A percentile compares a stretch with the other conserved stretches of the same genome.
phyloP scores from a whole-genome alignment of 306 rosid genomes.

The Spatholobus suberectus region DNA sequence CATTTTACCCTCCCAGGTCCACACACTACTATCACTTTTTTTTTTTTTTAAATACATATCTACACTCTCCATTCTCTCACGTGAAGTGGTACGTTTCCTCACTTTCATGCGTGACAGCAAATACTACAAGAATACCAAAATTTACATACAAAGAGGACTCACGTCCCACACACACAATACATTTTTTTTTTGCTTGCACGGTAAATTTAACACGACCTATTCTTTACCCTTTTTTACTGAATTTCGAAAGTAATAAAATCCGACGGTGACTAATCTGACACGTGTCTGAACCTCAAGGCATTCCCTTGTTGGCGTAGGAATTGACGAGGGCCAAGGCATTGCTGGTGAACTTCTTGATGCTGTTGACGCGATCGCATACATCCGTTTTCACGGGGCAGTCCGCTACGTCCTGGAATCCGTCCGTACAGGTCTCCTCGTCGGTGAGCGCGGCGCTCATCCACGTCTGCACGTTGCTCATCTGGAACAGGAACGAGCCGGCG shows the following conservation, averaged over 20 bases:
- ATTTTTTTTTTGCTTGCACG: neutral
- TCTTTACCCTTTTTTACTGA: neutral
- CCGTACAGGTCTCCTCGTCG: conserved; percentile 95
- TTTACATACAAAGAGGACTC: conserved; percentile 30
- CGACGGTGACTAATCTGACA: neutral
- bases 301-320: conserved; percentile 57
- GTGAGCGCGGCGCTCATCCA: conserved; percentile 99
- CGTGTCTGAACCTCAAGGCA: conserved; percentile 39
- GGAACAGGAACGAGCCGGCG: conserved; percentile 61
- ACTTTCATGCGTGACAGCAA: neutral
- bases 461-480: conserved; percentile 99
- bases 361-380: conserved; percentile 53
- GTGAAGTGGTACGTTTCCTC: neutral
- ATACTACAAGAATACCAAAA: conserved; percentile 14
- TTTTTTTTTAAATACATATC: neutral
- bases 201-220: neutral
- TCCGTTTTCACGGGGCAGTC: conserved; percentile 67
- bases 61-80: conserved; percentile 26
- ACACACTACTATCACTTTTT: neutral
- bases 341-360: conserved; percentile 80
- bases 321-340: conserved; percentile 92
- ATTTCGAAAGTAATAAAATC: conserved; percentile 28
- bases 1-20: neutral
- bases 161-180: conserved; percentile 9
- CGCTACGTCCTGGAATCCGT: conserved; percentile 76